phyloP scores from a whole-genome alignment of 179 eudicot genomes.

The Heliamphora pulchella region DNA sequence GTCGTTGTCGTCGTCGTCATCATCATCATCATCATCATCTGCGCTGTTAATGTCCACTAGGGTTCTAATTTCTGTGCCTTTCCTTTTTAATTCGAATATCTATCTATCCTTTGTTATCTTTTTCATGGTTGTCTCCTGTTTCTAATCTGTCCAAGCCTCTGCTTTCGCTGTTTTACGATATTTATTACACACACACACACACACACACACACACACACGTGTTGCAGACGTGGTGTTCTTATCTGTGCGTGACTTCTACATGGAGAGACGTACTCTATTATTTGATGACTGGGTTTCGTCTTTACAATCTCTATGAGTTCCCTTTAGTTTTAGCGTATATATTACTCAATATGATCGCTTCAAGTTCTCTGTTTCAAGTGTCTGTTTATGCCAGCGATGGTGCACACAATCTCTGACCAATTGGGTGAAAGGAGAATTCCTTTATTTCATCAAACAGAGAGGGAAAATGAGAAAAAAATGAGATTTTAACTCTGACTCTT shows the following conservation, averaged over 20 bases:
- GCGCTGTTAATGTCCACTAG: conserved; percentile 12
- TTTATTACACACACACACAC: no score
- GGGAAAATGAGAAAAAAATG: no score
- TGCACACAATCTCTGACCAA: not conserved
- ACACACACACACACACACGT: no score
- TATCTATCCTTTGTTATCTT: not conserved
- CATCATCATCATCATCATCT: not conserved
- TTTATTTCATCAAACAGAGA: conserved; percentile 2
- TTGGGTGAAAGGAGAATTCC: conserved; percentile 9
- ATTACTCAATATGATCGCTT: not conserved
- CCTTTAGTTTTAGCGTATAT: not conserved
- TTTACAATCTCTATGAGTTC: not conserved
- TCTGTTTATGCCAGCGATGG: conserved; percentile 5
- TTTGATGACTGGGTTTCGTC: not conserved
- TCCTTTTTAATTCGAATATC: not conserved
- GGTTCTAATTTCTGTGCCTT: conserved; percentile 13
- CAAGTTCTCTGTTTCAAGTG: not conserved
- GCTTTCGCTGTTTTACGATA: not conserved
- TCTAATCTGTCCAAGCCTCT: not conserved
- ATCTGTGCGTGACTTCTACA: not conserved
- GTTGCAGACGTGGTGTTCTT: not conserved
- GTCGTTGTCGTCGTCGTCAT: no score
- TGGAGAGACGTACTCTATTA: not conserved
- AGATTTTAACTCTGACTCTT: no score
- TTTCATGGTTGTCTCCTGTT: not conserved